phyloP scores from a whole-genome alignment of 352 stramenopile genomes.

The Peronospora belbahrii region DNA sequence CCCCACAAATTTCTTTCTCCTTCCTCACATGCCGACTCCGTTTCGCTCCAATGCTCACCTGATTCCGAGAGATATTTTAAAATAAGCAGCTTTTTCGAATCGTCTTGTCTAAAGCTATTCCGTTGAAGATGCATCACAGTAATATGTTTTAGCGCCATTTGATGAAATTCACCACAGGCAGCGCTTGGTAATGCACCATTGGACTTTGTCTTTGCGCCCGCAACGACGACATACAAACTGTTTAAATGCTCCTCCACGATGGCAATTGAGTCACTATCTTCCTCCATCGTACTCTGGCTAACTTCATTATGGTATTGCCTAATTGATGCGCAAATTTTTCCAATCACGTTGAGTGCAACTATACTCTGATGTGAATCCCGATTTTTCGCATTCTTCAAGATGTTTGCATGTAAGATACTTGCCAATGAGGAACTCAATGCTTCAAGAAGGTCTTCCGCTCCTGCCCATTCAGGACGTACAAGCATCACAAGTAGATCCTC shows the following conservation, averaged over 20 bases:
- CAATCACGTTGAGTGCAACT: slow-evolving; percentile 58
- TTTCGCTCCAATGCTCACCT: slow-evolving; percentile 1
- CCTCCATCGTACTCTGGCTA: slow-evolving; percentile 26
- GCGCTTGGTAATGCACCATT: not conserved
- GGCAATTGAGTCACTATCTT: slow-evolving; percentile 34
- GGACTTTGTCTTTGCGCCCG: slow-evolving; percentile 6
- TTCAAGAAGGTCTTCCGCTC: slow-evolving; percentile 68
- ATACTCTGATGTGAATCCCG: slow-evolving; percentile 59
- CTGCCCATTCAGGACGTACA: slow-evolving; percentile 64
- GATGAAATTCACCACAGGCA: slow-evolving; percentile 1
- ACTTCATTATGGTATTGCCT: slow-evolving; percentile 43
- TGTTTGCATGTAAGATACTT: slow-evolving; percentile 50
- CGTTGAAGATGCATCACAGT: slow-evolving; percentile 48
- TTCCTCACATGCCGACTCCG: slow-evolving; percentile 3
- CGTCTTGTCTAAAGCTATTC: slow-evolving; percentile 26
- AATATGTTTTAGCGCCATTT: slow-evolving; percentile 55
- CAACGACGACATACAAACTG: slow-evolving; percentile 17
- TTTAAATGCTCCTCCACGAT: slow-evolving; percentile 50
- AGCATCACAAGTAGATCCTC: slow-evolving; percentile 82
- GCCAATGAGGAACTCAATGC: slow-evolving; percentile 57
- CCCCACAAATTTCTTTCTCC: slow-evolving; percentile 39
- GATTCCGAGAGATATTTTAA: slow-evolving; percentile 42
- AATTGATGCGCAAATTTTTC: slow-evolving; percentile 74
- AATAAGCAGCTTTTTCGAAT: slow-evolving; percentile 50
- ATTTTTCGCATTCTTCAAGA: slow-evolving; percentile 52